Base-by-base conservation (phyloP, 2,329 filamentous ascomycete genomes). In the Xylaria sp. region DNA sequence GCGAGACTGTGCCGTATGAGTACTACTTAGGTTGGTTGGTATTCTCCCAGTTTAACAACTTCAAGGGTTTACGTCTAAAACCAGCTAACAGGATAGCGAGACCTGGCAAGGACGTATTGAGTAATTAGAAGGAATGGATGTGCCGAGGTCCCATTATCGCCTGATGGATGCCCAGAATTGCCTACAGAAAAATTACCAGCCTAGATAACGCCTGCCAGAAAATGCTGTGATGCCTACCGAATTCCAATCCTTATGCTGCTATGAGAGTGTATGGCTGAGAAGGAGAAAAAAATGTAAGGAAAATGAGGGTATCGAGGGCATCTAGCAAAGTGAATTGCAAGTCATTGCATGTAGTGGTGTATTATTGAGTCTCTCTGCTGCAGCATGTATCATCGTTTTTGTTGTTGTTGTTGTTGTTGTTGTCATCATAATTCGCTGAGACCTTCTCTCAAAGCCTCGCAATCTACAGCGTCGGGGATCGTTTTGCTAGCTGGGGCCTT, bases 361-460 rank as follows among this genome's bases (percentile, higher is more conserved):
- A 22, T 51, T 33, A 7, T 3, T 15, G 13, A 31, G 13, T 20
- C 17, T 17, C 29, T 50, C 42, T n/a, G 42, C 44, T 9, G n/a
- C n/a, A 22, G 25, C 31, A 45, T 20, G 36, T 10, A 38, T 51
- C 44, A 13, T 31, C 50, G 39, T n/a, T n/a, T n/a, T n/a, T n/a
- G n/a, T 15, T 42, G n/a, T 25, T 13, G 22, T 50, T 11, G 29
- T 47, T 9, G 15, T 51, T 39, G 11, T 17, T 22, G 27, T 42
- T 25, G 25, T 47, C 20, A 17, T 49, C 31, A 25, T 66, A 25
- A 81, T 71, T 83, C 85, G 55, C 81, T 80, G 27, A 92, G 78
- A 53, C 82, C 86, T 73, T 92, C 89, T 68, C 81, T 82, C 72
- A 93, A 75, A 9, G 89, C 86, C 47, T 87, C 84, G 39, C 83